Conservation (phyloP, 78 protist genomes). For the Dictyostelium brefeldianum region DNA sequence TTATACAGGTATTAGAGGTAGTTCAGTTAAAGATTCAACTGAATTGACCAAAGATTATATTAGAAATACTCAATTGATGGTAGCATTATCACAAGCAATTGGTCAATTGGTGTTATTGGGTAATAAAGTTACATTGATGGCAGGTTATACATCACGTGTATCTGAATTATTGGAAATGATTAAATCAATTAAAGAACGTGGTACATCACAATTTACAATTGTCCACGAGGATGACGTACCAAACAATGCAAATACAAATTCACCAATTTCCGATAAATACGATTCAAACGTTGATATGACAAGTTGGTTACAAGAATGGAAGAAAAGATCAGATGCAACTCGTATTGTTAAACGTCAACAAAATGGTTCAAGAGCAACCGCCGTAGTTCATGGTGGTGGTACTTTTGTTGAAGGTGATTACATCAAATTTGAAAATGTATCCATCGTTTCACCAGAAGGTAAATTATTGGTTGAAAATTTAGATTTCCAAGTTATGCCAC, state of each 20-base stretch:
- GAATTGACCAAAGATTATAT: constrained; percentile 86
- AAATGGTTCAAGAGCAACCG: not conserved
- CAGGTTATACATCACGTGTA: constrained; percentile 88
- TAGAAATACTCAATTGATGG: constrained; percentile 75
- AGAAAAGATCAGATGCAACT: constrained; percentile 34
- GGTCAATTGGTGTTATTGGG: constrained; percentile 82
- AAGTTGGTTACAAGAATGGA: constrained; percentile 53
- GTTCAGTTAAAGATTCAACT: constrained; percentile 67
- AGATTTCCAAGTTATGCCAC: constrained; percentile 84
- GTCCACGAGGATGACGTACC: constrained; percentile 60
- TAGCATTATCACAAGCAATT: constrained; percentile 83
- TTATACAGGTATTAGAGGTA: constrained; percentile 65
- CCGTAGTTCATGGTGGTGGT: constrained; percentile 55
- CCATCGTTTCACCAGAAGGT: constrained; percentile 88
- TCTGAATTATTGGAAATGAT: constrained; percentile 85
- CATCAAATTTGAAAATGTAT: constrained; percentile 79
- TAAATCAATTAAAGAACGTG: constrained; percentile 56
- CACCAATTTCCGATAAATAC: not conserved
- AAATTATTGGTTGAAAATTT: constrained; percentile 62
- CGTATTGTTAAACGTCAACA: constrained; percentile 52
- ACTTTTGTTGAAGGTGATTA: constrained; percentile 79
- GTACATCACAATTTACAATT: constrained; percentile 54
- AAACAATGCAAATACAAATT: not conserved
- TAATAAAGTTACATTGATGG: constrained; percentile 82
- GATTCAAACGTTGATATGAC: constrained; percentile 10